These are phyloP conservation scores for Thamnidium elegans DNA, from an alignment of 192 early-diverging fungal species.

Conservation along the genomic window DNA sequence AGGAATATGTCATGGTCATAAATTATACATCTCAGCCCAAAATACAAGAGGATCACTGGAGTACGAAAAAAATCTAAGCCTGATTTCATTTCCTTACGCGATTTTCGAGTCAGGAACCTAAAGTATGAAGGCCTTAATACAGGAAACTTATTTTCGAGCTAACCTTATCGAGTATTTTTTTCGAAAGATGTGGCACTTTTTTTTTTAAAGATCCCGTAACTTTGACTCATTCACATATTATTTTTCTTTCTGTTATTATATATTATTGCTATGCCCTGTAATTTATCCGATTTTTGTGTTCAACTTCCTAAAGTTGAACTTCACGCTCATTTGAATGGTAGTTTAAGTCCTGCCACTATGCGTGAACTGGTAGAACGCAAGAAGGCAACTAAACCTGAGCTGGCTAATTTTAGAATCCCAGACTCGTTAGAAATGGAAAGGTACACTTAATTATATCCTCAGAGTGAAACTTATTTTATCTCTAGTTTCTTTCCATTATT, in stretches of 20 bases:
- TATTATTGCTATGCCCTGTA: not conserved
- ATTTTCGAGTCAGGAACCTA: no score
- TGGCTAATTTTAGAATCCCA: slow-evolving; percentile 39
- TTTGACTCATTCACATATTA: not conserved
- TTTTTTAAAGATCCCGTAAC: no score
- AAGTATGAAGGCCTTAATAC: no score
- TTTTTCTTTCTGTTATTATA: not conserved
- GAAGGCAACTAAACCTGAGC: slow-evolving; percentile 37
- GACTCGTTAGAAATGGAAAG: slow-evolving; percentile 26
- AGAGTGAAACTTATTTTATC: not conserved
- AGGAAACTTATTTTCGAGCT: no score
- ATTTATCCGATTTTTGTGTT: slow-evolving; percentile 23
- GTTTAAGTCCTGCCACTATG: slow-evolving; percentile 41
- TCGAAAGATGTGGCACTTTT: no score
- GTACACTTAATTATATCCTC: not conserved
- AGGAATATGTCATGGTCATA: no score
- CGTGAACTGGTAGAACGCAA: slow-evolving; percentile 37
- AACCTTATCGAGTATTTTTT: no score
- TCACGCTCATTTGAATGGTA: slow-evolving; percentile 64
- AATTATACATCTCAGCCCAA: no score
- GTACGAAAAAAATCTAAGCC: no score
- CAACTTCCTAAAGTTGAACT: slow-evolving; percentile 44
- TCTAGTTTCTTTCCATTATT: slow-evolving; percentile 57
- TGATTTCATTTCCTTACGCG: no score
- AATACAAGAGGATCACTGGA: no score